Base-by-base conservation (phyloP, 2,329 filamentous ascomycete species). In the Cytospora piceicola region DNA sequence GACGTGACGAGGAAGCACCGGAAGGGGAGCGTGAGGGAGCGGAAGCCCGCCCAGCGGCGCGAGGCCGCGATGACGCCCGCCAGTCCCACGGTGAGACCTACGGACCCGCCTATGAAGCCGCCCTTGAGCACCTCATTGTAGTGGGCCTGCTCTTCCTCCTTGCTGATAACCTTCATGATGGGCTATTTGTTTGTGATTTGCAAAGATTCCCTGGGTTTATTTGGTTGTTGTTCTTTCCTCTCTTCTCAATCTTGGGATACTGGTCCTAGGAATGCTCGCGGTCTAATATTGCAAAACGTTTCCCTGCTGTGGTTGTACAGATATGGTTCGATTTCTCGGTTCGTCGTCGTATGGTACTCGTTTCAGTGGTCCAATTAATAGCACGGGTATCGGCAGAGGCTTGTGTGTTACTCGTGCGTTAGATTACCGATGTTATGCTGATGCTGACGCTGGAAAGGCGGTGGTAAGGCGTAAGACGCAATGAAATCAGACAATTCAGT, bases 91-190 rank as follows among this genome's bases (percentile, higher is more conserved):
- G 80, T 83, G 3, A 93, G 80, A 69, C 95, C 94, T 54, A 88
- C 72, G 15, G 83, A 61, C 69, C 91, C 91, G 70, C 94, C 95
- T 69, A 91, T 78, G 69, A 88, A 74, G 72, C 95, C 94, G 71
- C 93, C 94, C 76, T 88, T 89, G 71, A 98, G 75, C 68, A 96
- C 95, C 67, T 85, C 82, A 76, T 83, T 81, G 86, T 96, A 97
- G 85, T 97, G 94, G 62, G 86, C 91, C 67, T 83, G 77, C 81
- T 97, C 94, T 81, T 97, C 92, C 86, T 97, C 93, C 77, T 94
- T 93, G 73, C 91, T 96, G 76, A 98, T 85, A 75, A 98, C 83
- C 90, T 97, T 98, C 95, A 98, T 99, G 46, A 22, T 49, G 46
- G 46, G 46, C 46, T 49, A 14, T 69, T 59, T 83, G 78, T 61